A percentile compares a stretch with the other conserved stretches of the same genome.
Evolutionary conservation across 2,329 filamentous ascomycete genomes (phyloP).

Genomic region (Epichloe gansuensis): DNA sequence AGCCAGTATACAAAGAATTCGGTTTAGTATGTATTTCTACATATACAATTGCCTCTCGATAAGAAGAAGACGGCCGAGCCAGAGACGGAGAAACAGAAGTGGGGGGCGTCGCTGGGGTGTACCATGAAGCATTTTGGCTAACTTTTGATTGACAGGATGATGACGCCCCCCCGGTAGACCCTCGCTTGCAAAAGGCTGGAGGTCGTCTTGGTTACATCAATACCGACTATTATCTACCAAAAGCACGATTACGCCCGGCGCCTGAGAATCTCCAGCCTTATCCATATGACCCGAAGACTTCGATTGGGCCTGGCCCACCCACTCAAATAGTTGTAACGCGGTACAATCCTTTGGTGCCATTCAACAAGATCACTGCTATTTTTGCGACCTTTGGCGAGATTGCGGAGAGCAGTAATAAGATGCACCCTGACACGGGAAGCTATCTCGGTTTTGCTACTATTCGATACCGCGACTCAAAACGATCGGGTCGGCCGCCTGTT

Average conservation of each 20-base stretch:
- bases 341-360: conserved; percentile 82
- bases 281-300: conserved; percentile 67
- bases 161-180: conserved; percentile 67
- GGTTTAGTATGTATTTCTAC: conserved; percentile 49
- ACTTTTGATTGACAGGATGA: conserved; percentile 54
- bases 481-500: conserved; percentile 29
- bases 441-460: conserved; percentile 91
- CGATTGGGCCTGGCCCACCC: conserved; percentile 77
- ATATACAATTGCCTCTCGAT: conserved; percentile 20
- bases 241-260: conserved; percentile 55
- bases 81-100: conserved; percentile 14
- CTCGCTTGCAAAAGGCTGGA: conserved; percentile 56
- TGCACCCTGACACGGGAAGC: conserved; percentile 86
- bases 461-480: conserved; percentile 65
- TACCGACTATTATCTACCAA: conserved; percentile 55
- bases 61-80: neutral
- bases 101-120: conserved; percentile 48
- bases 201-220: conserved; percentile 56
- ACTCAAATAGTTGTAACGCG: conserved; percentile 87
- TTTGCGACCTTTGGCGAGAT: conserved; percentile 81
- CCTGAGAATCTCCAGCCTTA: conserved; percentile 76
- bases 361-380: conserved; percentile 61
- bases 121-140: conserved; percentile 35
- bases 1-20: conserved; percentile 50
- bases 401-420: conserved; percentile 81